Base-by-base conservation (phyloP, 805 yeast genomes). In the Candida krabiensis region DNA sequence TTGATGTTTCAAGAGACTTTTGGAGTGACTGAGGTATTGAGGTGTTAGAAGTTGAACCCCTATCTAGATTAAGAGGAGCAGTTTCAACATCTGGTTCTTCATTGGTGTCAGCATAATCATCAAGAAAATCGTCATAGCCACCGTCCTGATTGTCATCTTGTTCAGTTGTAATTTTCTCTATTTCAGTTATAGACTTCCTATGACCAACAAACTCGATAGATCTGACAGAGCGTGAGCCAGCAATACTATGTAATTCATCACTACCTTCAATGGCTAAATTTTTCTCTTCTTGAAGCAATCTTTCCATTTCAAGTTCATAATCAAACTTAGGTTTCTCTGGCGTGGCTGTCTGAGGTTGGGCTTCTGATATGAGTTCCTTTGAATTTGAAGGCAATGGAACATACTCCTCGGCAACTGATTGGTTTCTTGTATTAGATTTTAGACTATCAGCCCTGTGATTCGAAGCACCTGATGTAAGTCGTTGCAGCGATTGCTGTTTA, bases 161-260 rank as follows among this genome's bases (percentile, higher is more conserved):
- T 8, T 29, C 26, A 5, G 47, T 44, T 2, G 52, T 55, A 21
- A 40, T 14, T 8, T 35, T 30, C 26, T 50, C 61, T 19, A 49
- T 52, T 19, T 61, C 63, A 9, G 28, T 16, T 11, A 44, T 24
- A 11, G 62, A 57, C 27, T 48, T 58, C 40, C 54, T 50, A 36
- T 63, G 69, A 0, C 61, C 56, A 14, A 58, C 53, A 27, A 64
- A 60, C 23, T 62, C 60, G 25, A 66, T 56, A 11, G 61, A 53
- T 8, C 40, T 43, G 11, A 37, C 41, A 6, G 58, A 55, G 4
- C 37, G n/a, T 4, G 56, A 30, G 8, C 26, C 30, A 2, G 47
- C 8, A 7, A n/a, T n/a, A 9, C 12, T n/a, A 8, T n/a, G 16
- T 8, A 7, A 8, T 7, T 8, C 13, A 12, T 15, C 14, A 13